Conservation (phyloP, 2,329 filamentous ascomycete species). For the Xylariaceae sp. region DNA sequence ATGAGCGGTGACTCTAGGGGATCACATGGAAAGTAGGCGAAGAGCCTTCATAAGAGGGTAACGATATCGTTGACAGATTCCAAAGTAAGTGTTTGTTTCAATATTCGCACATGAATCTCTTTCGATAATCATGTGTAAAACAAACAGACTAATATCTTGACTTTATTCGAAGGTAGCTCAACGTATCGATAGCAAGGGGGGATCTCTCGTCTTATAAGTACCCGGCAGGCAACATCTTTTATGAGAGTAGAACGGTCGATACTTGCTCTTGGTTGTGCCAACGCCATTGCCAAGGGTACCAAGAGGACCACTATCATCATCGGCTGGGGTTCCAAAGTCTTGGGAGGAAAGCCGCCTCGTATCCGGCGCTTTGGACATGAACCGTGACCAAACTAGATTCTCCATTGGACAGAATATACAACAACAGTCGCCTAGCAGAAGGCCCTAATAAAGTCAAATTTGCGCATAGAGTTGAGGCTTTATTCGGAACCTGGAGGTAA, state of each 20-base stretch:
- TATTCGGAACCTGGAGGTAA: too few relatives aligned
- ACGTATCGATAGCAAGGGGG: conserved; percentile 9
- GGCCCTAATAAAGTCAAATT: conserved; percentile 28
- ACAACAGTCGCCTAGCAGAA: conserved; percentile 4
- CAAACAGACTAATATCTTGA: neutral
- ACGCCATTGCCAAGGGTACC: conserved; percentile 26
- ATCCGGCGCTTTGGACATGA: conserved; percentile 18
- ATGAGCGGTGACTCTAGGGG: conserved; percentile 23
- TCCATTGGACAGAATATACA: conserved; percentile 5
- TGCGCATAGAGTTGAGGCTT: conserved; percentile 17
- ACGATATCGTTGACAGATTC: neutral
- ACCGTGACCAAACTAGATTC: neutral
- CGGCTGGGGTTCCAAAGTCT: conserved; percentile 5
- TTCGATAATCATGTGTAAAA: neutral
- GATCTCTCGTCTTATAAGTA: conserved; percentile 24
- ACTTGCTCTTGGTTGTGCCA: neutral
- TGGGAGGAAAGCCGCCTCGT: conserved; percentile 13
- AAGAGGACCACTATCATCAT: conserved; percentile 25
- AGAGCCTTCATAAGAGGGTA: conserved; percentile 26
- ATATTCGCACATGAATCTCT: neutral
- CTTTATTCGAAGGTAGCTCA: conserved; percentile 2
- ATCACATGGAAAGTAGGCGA: conserved; percentile 14
- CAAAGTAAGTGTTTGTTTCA: neutral
- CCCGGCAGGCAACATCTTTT: conserved; percentile 1
- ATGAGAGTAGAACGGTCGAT: neutral